Evolutionary conservation across 257 asterid species (phyloP), one percentile per base, ranked within the genome.

Genomic region (Ilex asprella): DNA sequence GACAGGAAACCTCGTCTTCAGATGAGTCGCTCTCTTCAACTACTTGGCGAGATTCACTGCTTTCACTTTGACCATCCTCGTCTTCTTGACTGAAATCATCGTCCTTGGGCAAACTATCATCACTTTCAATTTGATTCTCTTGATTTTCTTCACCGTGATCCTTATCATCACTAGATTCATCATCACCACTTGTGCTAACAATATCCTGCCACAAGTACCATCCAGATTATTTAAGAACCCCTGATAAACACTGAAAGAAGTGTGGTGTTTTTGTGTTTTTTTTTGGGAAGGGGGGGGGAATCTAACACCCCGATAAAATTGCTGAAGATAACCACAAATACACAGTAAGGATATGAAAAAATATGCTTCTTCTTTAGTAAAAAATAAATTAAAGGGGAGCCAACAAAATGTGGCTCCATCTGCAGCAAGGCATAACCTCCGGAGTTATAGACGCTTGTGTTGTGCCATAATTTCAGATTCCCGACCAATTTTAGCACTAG

Each of bases 11-110:
- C 95, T 86, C 95, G 61, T 86, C 95, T 82, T 86, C 95, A 51
- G 95, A 86, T 31, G 95, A 86, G 72, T 86, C 95, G 60, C 95
- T 86, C 79, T 84, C 95, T 58, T 82, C 86, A 43, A 78, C 86
- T 49, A 54, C 78, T 70, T 77, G 70, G 32, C 59, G 73, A 31
- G 87, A 70, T 63, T 79, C 76, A 47, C 78, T 85, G 58, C 84
- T 84, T 69, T 64, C 83, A 14, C 69, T 68, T 63, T 39, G 66
- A 29, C 49, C 68, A 60, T 54, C 75, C 61, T 67, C 77, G 54
- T 16, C 76, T 29, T 60, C 62, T 31, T 49, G 31, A 46, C 30
- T 58, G 49, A 58, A 73, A 67, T 66, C 69, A 35, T 63, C 70
- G 30, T 62, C 71, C 60, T 56, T 50, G 43, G 29, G 50, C 53